Conservation (phyloP, 345 rosid species). For the Salix udensis region DNA sequence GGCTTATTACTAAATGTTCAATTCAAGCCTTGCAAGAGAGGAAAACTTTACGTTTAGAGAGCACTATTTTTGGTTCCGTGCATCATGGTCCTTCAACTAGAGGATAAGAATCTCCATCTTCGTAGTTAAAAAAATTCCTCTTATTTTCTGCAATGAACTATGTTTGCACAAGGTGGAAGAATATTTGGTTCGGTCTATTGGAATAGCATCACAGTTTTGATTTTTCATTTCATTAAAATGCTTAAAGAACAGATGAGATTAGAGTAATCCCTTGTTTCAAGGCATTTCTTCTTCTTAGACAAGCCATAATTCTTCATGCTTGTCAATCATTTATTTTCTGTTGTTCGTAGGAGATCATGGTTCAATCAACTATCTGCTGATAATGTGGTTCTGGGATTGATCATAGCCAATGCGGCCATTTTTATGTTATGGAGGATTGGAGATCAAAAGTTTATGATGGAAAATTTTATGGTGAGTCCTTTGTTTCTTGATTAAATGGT, state of each 20-base stretch:
- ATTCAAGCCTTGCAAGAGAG: too few species aligned
- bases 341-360: conserved; percentile 62
- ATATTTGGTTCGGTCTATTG: not conserved
- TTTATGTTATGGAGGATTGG: conserved; percentile 69
- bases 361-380: conserved; percentile 32
- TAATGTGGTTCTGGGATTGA: conserved; percentile 61
- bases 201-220: not conserved
- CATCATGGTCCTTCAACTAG: not conserved
- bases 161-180: conserved; percentile 4
- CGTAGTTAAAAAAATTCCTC: not conserved
- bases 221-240: not conserved
- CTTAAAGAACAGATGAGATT: not conserved
- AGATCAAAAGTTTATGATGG: conserved; percentile 51
- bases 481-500: conserved; percentile 2
- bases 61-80: too few species aligned
- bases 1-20: too few species aligned
- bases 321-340: conserved; percentile 21
- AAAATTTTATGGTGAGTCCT: conserved; percentile 74
- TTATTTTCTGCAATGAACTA: not conserved
- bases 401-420: conserved; percentile 61
- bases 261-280: not conserved
- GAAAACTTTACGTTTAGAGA: too few species aligned
- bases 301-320: not conserved
- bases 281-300: not conserved
- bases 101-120: not conserved